phyloP scores from a whole-genome alignment of 345 rosid genomes.

The Mallotus nudiflorus region DNA sequence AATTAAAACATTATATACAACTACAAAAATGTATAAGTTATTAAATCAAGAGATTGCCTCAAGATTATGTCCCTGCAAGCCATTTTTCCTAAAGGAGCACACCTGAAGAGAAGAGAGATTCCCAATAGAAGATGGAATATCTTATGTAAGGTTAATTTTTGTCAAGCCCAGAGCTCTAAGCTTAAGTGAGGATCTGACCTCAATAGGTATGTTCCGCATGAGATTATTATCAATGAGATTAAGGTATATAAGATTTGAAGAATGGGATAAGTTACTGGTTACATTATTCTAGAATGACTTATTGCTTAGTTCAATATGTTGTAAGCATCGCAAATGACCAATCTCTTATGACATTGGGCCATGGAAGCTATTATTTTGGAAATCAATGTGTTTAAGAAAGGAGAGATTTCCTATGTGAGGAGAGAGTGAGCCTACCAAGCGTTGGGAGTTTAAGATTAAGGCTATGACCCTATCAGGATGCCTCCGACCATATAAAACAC shows the following conservation, averaged over 20 bases:
- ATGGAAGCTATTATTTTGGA: slow-evolving; percentile 2
- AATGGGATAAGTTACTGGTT: not conserved
- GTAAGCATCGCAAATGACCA: not conserved
- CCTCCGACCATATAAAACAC: not conserved
- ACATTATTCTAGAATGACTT: slow-evolving; percentile 12
- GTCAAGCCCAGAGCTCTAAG: not conserved
- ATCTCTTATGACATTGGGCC: not conserved
- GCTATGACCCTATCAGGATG: not conserved
- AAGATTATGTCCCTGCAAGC: slow-evolving; percentile 13
- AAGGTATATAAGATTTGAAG: not conserved
- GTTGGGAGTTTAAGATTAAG: not conserved
- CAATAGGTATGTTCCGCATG: not conserved
- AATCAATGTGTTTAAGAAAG: not conserved
- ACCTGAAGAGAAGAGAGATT: not conserved
- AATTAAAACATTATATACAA: too few relatives aligned
- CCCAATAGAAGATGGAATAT: slow-evolving; percentile 6
- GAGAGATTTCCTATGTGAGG: slow-evolving; percentile 14
- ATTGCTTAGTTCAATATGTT: not conserved
- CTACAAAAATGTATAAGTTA: not conserved
- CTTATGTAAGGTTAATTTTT: not conserved
- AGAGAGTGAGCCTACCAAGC: not conserved
- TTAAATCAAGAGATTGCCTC: slow-evolving; percentile 17
- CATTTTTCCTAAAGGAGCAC: not conserved
- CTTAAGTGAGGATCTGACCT: slow-evolving; percentile 3
- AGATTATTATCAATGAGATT: not conserved